These are phyloP conservation scores for Kodamaea leandrae DNA, from an alignment of 805 yeast species.

Conservation along the genomic window DNA sequence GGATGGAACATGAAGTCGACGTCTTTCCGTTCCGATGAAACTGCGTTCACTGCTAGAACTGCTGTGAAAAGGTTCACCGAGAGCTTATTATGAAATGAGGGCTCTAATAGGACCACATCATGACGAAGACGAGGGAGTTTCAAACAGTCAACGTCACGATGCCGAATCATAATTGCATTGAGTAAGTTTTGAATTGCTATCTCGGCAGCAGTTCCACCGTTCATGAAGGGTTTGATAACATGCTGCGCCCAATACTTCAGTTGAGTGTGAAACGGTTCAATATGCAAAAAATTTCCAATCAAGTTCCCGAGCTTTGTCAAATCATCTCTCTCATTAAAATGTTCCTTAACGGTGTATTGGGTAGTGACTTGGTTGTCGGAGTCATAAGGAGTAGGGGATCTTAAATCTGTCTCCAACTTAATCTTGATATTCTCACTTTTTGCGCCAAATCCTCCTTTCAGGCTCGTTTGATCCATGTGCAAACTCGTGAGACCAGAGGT, in stretches of 20 bases:
- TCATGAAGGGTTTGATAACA: constrained; percentile 49
- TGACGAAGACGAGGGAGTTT: constrained; percentile 58
- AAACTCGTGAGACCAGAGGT: constrained; percentile 64
- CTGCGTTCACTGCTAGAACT: constrained; percentile 69
- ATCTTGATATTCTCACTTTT: too few relatives aligned
- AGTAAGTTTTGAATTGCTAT: constrained; percentile 42
- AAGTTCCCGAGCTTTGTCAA: constrained; percentile 51
- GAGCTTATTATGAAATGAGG: constrained; percentile 59
- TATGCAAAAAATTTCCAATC: constrained; percentile 50
- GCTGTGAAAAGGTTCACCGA: constrained; percentile 64
- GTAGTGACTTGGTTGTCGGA: too few relatives aligned
- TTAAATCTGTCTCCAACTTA: too few relatives aligned
- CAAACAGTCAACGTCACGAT: constrained; percentile 48
- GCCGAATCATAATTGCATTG: constrained; percentile 53
- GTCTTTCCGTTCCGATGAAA: constrained; percentile 65
- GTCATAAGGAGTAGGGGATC: too few relatives aligned
- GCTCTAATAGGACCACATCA: constrained; percentile 54
- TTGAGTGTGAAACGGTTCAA: constrained; percentile 56
- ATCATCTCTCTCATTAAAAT: constrained; percentile 54
- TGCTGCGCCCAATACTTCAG: constrained; percentile 46
- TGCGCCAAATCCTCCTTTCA: too few relatives aligned
- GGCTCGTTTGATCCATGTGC: constrained; percentile 37
- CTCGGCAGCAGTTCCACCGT: constrained; percentile 38
- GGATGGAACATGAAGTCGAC: constrained; percentile 72
- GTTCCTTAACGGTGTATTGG: constrained; percentile 45